Evolutionary conservation across 1,284 basidiomycete species (phyloP).

Genomic region (Chiua sp.): DNA sequence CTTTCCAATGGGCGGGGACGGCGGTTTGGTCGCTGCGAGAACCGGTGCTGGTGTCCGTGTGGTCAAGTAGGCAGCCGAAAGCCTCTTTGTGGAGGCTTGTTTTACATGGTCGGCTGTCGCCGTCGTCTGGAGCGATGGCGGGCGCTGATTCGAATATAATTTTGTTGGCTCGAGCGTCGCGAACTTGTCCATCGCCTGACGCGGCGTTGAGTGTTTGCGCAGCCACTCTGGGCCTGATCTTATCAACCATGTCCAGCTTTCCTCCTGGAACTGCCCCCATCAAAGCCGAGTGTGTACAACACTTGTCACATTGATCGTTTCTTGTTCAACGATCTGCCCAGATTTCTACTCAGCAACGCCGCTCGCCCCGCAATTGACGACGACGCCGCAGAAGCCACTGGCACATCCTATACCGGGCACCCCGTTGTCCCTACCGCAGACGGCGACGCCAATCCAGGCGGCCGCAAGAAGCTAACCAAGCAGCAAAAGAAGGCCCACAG

Average conservation of each 20-base stretch:
- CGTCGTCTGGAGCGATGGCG: conserved; percentile 5
- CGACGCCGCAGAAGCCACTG: conserved; percentile 77
- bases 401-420: conserved; percentile 45
- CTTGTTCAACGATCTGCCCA: conserved; percentile 31
- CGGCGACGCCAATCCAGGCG: conserved; percentile 39
- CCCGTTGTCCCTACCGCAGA: conserved; percentile 25
- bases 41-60: conserved; percentile 33
- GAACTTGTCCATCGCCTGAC: conserved; percentile 74
- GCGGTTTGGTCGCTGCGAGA: conserved; percentile 34
- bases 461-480: conserved; percentile 53
- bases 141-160: conserved; percentile 49
- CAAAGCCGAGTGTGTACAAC: conserved; percentile 68
- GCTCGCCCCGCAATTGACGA: conserved; percentile 62
- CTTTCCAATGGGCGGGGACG: conserved; percentile 58
- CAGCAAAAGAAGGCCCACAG: conserved; percentile 74
- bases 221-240: neutral
- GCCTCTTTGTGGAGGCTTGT: conserved; percentile 3
- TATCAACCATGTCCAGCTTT: conserved; percentile 21
- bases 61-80: conserved; percentile 17
- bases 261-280: conserved; percentile 71
- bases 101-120: conserved; percentile 16
- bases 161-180: conserved; percentile 75
- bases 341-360: conserved; percentile 60
- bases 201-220: no score
- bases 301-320: neutral